A percentile compares a stretch with the other conserved stretches of the same genome.
Evolutionary conservation across 345 rosid species (phyloP).

Genomic region (Eucalyptus curtisii): DNA sequence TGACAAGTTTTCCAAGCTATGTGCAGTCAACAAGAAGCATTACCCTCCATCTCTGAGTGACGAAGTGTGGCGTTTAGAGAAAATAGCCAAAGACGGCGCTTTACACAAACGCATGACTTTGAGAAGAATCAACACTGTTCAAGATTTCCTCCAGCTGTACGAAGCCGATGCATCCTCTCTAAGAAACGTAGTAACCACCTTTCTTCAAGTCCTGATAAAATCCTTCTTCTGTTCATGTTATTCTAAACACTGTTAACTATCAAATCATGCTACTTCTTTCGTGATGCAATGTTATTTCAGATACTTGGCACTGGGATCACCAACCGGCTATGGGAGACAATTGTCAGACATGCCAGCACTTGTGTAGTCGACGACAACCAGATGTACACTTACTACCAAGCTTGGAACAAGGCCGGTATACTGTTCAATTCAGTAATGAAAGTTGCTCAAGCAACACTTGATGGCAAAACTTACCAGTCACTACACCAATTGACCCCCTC

Average conservation of each 20-base stretch:
- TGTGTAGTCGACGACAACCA: conserved; percentile 46
- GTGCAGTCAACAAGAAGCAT: conserved; percentile 26
- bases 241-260: background rate
- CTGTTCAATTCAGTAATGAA: conserved; percentile 39
- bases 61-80: conserved; percentile 31
- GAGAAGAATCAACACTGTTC: conserved; percentile 2
- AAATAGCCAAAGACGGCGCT: conserved; percentile 21
- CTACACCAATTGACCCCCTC: conserved; percentile 13
- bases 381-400: conserved; percentile 18
- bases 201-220: background rate
- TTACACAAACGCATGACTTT: conserved; percentile 8
- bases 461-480: conserved; percentile 4
- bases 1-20: background rate
- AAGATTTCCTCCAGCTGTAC: conserved; percentile 11
- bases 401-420: conserved; percentile 10
- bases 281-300: conserved; percentile 14
- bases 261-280: background rate
- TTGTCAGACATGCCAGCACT: conserved; percentile 40
- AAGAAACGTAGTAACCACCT: conserved; percentile 24
- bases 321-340: conserved; percentile 37
- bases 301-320: conserved; percentile 27
- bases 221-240: background rate
- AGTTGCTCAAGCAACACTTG: conserved; percentile 26
- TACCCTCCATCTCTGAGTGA: conserved; percentile 20
- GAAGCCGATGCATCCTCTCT: conserved; percentile 1